Evolutionary conservation across 2,329 filamentous ascomycete genomes (phyloP).

Genomic region (Furcasterigmium sp.): DNA sequence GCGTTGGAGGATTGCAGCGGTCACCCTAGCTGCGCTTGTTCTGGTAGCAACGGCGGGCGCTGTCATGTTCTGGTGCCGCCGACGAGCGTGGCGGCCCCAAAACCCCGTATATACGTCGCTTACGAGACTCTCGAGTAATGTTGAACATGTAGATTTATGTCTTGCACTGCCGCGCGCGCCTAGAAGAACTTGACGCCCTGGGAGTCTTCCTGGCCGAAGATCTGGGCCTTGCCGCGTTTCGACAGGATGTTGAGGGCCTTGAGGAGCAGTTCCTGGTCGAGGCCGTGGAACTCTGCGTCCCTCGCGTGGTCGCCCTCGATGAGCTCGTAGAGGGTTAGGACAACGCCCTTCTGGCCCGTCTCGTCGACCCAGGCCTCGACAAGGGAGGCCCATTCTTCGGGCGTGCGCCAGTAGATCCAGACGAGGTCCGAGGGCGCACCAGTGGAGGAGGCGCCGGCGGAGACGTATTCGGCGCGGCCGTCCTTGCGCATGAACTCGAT

Average conservation of each 20-base stretch:
- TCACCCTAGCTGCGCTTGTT: background rate
- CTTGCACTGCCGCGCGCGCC: slow-evolving; percentile 18
- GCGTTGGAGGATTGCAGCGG: background rate
- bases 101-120: background rate
- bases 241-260: slow-evolving; percentile 77
- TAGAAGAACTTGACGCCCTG: slow-evolving; percentile 96
- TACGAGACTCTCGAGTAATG: slow-evolving; percentile 1
- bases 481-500: slow-evolving; percentile 55
- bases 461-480: slow-evolving; percentile 62
- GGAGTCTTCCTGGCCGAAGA: slow-evolving; percentile 85
- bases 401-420: slow-evolving; percentile 80
- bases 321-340: slow-evolving; percentile 90
- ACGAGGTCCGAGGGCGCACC: slow-evolving; percentile 43
- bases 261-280: slow-evolving; percentile 76
- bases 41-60: background rate
- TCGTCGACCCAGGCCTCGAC: slow-evolving; percentile 79
- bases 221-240: slow-evolving; percentile 85
- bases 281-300: slow-evolving; percentile 79
- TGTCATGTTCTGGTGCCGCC: background rate
- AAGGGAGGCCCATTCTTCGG: slow-evolving; percentile 82
- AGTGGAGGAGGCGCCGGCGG: slow-evolving; percentile 17
- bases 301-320: slow-evolving; percentile 76
- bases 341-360: slow-evolving; percentile 81
- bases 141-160: background rate
- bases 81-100: background rate